Evolutionary conservation across 192 early-diverging fungal genomes (phyloP).

Genomic region (Coemansia sp.): DNA sequence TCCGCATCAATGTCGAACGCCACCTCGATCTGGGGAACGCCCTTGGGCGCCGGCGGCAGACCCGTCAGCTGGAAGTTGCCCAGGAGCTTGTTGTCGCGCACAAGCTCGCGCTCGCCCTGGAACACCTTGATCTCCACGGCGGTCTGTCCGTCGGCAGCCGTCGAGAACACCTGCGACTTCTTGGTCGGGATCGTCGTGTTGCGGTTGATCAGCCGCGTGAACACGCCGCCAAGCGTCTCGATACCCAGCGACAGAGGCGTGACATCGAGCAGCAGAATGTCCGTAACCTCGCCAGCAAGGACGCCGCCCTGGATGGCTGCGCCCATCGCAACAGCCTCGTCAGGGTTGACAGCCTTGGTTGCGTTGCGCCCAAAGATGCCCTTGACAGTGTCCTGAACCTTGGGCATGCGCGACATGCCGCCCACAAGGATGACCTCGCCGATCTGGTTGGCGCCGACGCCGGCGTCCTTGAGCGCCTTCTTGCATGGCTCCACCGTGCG

Average conservation of each 20-base stretch:
- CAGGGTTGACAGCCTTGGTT: slow-evolving; percentile 95
- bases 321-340: slow-evolving; percentile 98
- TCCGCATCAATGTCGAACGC: slow-evolving; percentile 99
- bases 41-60: slow-evolving; percentile 95
- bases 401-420: slow-evolving; percentile 98
- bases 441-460: slow-evolving; percentile 75
- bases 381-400: slow-evolving; percentile 93
- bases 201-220: slow-evolving; percentile 93
- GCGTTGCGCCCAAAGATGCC: slow-evolving; percentile 87
- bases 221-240: slow-evolving; percentile 97
- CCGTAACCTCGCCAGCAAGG: slow-evolving; percentile 92
- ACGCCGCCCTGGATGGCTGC: slow-evolving; percentile 99
- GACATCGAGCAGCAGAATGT: slow-evolving; percentile 94
- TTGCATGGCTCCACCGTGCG: slow-evolving; percentile 93
- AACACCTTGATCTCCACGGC: slow-evolving; percentile 97
- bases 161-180: slow-evolving; percentile 99
- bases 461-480: slow-evolving; percentile 95
- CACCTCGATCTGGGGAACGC: slow-evolving; percentile 96
- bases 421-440: slow-evolving; percentile 96
- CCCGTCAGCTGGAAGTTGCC: slow-evolving; percentile 97
- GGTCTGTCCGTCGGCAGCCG: slow-evolving; percentile 96
- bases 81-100: slow-evolving; percentile 95
- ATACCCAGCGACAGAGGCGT: slow-evolving; percentile 98
- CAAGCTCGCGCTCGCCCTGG: slow-evolving; percentile 98
- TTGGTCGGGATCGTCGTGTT: slow-evolving; percentile 99